Percentiles rank a stretch among this genome's conserved stretches.
These are phyloP conservation scores for Didymella segeticola DNA, from an alignment of 2,329 filamentous ascomycete genomes.

Conservation along the genomic window DNA sequence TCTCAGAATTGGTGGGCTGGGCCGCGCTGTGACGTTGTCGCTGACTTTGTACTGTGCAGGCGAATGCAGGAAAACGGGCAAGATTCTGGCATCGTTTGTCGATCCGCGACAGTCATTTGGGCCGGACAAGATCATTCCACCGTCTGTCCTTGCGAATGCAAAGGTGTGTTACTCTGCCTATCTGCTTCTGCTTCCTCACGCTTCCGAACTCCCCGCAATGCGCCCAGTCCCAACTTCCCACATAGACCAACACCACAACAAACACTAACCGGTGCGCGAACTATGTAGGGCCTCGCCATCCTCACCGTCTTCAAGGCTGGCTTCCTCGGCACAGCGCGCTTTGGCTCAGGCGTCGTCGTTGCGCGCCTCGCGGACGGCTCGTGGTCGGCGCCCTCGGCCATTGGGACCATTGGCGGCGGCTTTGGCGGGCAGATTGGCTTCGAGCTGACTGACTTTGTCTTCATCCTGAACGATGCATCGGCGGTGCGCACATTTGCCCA, in stretches of 20 bases:
- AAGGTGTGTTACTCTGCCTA: slow-evolving; percentile 70
- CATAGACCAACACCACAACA: background rate
- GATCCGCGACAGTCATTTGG: slow-evolving; percentile 93
- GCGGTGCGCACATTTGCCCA: slow-evolving; percentile 96
- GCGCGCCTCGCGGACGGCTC: slow-evolving; percentile 77
- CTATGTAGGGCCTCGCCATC: slow-evolving; percentile 81
- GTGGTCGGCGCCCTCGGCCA: slow-evolving; percentile 84
- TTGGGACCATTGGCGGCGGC: slow-evolving; percentile 80
- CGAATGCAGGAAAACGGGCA: slow-evolving; percentile 96
- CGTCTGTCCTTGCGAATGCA: slow-evolving; percentile 84
- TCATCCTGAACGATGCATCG: slow-evolving; percentile 90
- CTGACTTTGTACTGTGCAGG: slow-evolving; percentile 62
- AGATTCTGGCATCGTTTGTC: slow-evolving; percentile 93
- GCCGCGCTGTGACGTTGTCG: slow-evolving; percentile 38
- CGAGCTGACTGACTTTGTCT: slow-evolving; percentile 93
- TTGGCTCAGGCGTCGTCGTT: slow-evolving; percentile 82
- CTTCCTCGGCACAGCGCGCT: slow-evolving; percentile 81
- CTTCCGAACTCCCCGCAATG: slow-evolving; percentile 7
- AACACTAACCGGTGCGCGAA: slow-evolving; percentile 13
- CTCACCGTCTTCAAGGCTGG: slow-evolving; percentile 87
- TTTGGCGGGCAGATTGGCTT: slow-evolving; percentile 88
- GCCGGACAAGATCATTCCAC: slow-evolving; percentile 96
- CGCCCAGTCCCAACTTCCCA: slow-evolving; percentile 13
- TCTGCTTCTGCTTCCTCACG: slow-evolving; percentile 8
- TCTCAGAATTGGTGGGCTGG: slow-evolving; percentile 2